Evolutionary conservation across 768 basidiomycete genomes (phyloP).

Genomic region (Clitopilus passeckerianus): DNA sequence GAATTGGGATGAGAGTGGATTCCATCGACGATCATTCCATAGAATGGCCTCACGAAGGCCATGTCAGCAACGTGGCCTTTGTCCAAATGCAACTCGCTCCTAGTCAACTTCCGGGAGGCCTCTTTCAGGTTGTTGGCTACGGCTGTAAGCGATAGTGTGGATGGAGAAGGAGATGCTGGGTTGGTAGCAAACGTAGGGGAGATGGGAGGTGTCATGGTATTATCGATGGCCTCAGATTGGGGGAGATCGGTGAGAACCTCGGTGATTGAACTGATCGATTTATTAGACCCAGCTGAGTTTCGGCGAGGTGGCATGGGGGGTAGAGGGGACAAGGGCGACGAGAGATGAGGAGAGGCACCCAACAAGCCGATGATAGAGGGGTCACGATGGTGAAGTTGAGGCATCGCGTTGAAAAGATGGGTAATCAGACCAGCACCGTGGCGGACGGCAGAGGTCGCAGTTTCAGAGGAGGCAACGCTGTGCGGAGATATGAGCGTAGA

Average conservation of each 20-base stretch:
- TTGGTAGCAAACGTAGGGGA: slow-evolving; percentile 30
- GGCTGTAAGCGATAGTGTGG: slow-evolving; percentile 13
- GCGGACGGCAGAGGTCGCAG: slow-evolving; percentile 66
- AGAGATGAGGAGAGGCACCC: slow-evolving; percentile 66
- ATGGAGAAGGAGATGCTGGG: slow-evolving; percentile 8
- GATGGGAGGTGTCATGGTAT: slow-evolving; percentile 49
- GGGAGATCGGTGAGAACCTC: slow-evolving; percentile 8
- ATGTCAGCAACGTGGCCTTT: slow-evolving; percentile 49
- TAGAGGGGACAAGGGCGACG: slow-evolving; percentile 31
- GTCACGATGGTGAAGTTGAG: slow-evolving; percentile 83
- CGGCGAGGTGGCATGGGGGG: slow-evolving; percentile 7
- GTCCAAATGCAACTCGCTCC: slow-evolving; percentile 35
- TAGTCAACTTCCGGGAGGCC: slow-evolving; percentile 19
- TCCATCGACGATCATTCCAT: slow-evolving; percentile 87
- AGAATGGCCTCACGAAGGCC: slow-evolving; percentile 68
- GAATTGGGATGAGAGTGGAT: slow-evolving; percentile 90
- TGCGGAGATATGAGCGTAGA: slow-evolving; percentile 4
- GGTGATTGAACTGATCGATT: background rate
- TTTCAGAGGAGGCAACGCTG: slow-evolving; percentile 70
- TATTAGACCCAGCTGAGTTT: background rate
- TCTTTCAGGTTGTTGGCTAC: slow-evolving; percentile 14
- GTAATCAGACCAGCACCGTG: slow-evolving; percentile 84
- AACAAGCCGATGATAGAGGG: slow-evolving; percentile 88
- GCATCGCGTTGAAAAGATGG: slow-evolving; percentile 93
- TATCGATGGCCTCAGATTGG: slow-evolving; percentile 60